Base-by-base conservation (phyloP, 2,329 filamentous ascomycete species). In the Colletotrichum tabaci region DNA sequence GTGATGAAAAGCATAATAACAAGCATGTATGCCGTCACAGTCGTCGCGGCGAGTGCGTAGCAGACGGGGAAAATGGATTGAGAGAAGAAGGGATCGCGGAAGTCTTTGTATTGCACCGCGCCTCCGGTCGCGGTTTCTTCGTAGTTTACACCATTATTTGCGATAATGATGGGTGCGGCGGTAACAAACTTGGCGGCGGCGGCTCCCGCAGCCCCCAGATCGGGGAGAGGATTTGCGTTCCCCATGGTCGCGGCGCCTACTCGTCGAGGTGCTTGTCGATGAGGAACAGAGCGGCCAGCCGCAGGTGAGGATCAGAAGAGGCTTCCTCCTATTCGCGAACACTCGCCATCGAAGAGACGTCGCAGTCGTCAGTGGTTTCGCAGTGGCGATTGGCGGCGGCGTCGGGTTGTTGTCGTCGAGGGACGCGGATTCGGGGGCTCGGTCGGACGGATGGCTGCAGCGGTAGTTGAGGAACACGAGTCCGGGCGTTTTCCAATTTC, bases 1-100 rank as follows among this genome's bases (percentile, higher is more conserved):
- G 95, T 97, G 77, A 98, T 95, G 79, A 98, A 90, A 47, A 98
- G 90, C 89, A 98, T 97, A 74, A 98, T 94, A 76, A 98, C 92
- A 57, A 98, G 90, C 79, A 97, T 93, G 83, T 97, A 98, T 60
- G 95, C 93, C 61, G 97, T 92, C 66, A 98, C 93, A 0, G 95
- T 98, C 21, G 94, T 94, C 18, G 95, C 94, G 67, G 95, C 95
- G 65, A 98, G 93, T 56, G 95, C 95, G 79, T 98, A 99, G 77
- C 94, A 93, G 82, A 97, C 95, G 16, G 96, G 96, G 55, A 96
- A 96, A 23, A 94, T 95, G 47, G 95, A 98, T 38, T 38, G 35
- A 66, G 95, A 93, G 82, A 97, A 98, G 82, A 99, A 99, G 10
- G 95, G 95, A 77, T 97, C 94, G 74, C 90, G 88, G 66, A 94